Evolutionary conservation across 345 rosid species (phyloP).

Genomic region (Boechera retrofracta): DNA sequence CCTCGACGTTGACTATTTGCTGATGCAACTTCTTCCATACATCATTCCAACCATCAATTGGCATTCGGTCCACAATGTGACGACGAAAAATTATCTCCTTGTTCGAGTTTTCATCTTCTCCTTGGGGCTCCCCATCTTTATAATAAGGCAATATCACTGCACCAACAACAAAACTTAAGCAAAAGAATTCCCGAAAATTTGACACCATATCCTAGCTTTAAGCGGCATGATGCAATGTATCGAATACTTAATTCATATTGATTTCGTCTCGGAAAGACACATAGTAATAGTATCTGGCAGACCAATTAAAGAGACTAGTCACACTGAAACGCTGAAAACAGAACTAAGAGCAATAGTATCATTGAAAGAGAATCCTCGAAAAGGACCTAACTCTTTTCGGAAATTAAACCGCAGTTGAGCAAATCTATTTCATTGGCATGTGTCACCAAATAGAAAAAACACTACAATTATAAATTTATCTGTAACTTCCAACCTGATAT

Average conservation of each 20-base stretch:
- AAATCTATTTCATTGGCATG: slow-evolving; percentile 12
- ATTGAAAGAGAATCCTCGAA: neutral
- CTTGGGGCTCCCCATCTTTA: slow-evolving; percentile 61
- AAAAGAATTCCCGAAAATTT: neutral
- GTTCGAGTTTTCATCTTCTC: slow-evolving; percentile 48
- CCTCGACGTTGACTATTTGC: slow-evolving; percentile 85
- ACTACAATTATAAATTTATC: neutral
- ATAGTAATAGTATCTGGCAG: neutral
- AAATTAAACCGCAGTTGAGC: slow-evolving; percentile 7
- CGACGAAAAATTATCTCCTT: slow-evolving; percentile 79
- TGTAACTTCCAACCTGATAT: slow-evolving; percentile 63
- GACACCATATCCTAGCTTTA: neutral
- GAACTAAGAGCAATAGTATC: neutral
- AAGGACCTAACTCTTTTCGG: neutral
- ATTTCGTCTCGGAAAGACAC: neutral
- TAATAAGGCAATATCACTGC: slow-evolving; percentile 91
- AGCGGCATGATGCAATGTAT: neutral
- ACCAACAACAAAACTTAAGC: slow-evolving; percentile 24
- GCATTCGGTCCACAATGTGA: slow-evolving; percentile 90
- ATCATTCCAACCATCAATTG: slow-evolving; percentile 95
- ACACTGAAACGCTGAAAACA: neutral
- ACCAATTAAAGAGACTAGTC: neutral
- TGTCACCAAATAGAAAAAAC: neutral
- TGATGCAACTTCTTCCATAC: slow-evolving; percentile 93
- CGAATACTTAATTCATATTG: neutral